Evolutionary conservation across 495 filamentous ascomycete genomes (phyloP).

Genomic region (Ascodesmis nigricans): DNA sequence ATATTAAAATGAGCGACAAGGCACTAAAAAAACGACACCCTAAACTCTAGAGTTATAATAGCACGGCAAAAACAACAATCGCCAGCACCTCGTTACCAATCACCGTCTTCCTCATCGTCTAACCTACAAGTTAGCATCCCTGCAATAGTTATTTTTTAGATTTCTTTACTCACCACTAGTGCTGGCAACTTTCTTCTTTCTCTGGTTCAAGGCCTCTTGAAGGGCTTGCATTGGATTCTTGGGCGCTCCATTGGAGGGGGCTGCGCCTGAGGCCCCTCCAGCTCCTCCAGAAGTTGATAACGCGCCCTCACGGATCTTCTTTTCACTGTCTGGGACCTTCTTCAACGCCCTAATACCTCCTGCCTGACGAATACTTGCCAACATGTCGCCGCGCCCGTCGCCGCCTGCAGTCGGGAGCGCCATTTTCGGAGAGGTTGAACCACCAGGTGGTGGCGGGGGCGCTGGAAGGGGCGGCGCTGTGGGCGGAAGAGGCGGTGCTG

Average conservation of each 20-base stretch:
- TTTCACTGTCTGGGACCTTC: conserved; percentile 35
- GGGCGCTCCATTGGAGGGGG: conserved; percentile 3
- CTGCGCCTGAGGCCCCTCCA: background rate
- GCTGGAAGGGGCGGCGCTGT: conserved; percentile 35
- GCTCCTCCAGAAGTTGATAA: background rate
- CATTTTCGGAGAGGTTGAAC: conserved; percentile 33
- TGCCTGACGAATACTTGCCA: conserved; percentile 62
- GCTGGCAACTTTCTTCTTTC: conserved; percentile 15
- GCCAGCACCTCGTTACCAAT: conserved; percentile 9
- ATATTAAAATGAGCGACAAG: too few relatives aligned
- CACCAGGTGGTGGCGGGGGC: conserved; percentile 35
- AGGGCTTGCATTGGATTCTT: conserved; percentile 14
- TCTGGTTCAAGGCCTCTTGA: conserved; percentile 16
- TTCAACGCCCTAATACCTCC: conserved; percentile 53
- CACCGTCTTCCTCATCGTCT: conserved; percentile 15
- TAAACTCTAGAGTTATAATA: too few relatives aligned
- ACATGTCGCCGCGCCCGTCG: conserved; percentile 36
- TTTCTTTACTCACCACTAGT: conserved; percentile 9
- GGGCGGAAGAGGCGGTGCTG: conserved; percentile 28
- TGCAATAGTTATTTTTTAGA: background rate
- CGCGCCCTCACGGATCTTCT: conserved; percentile 8
- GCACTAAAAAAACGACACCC: too few relatives aligned
- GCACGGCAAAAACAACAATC: too few relatives aligned
- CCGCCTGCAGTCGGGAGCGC: conserved; percentile 28
- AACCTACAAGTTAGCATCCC: conserved; percentile 1